Evolutionary conservation across 495 filamentous ascomycete genomes (phyloP), one percentile per base, ranked within the genome.

Genomic region (Tuber calosporum): DNA sequence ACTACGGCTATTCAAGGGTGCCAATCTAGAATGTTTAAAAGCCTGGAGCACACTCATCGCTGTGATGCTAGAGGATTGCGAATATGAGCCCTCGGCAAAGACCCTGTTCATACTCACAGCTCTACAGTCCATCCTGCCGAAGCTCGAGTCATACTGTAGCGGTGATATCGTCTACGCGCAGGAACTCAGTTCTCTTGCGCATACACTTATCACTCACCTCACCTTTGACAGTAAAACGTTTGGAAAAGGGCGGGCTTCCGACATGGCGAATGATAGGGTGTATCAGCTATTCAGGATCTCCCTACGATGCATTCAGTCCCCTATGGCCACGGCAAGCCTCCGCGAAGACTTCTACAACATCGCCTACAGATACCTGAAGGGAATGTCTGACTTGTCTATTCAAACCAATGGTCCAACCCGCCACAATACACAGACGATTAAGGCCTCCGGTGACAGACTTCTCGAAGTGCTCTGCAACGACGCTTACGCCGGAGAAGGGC

Each of bases 401-500:
- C 68, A 85, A 84, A 72, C 83, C 79, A 68, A 76, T 81, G 41
- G 83, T 79, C 34, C 79, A 78, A 38, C 79, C 81, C 85, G 86
- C 67, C 90, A 92, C 75, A 91, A 87, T 58, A 88, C 90, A 70
- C 90, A 89, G 73, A 89, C 90, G 3, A 87, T 98, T 78, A 93
- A 91, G 76, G 83, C 87, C 26, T 87, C 90, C 43, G 93, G 95
- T 70, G 90, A 92, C 74, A 87, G 89, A 71, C 84, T 97, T 11
- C 86, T 98, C 68, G 92, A 95, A 79, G 88, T 92, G 20, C 86
- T 97, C 73, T 97, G 93, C 81, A 94, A 98, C 82, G 95, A 99
- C 85, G 95, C 93, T 70, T 93, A 93, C 82, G 89, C 89, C 74
- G 93, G 93, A 26, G 90, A 94, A 81, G 88, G 90, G 34, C 86